phyloP scores from a whole-genome alignment of 176 grass and related monocot genomes.

The Juncus inflexus region DNA sequence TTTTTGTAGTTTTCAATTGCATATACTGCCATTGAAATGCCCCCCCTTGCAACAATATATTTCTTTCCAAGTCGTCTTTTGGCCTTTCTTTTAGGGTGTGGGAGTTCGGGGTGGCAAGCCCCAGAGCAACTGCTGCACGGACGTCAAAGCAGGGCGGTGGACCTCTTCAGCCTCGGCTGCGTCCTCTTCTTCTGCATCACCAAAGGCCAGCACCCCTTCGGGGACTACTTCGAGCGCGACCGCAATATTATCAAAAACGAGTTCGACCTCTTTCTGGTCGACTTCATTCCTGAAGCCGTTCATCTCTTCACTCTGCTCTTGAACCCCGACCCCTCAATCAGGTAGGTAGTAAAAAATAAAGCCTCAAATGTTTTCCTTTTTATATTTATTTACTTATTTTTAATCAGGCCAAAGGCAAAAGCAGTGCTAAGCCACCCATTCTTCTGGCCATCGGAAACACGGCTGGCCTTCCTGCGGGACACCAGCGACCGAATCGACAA shows the following conservation, averaged over 20 bases:
- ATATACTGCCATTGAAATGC: no score
- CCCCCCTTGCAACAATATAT: no score
- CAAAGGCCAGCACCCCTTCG: slow-evolving; percentile 88
- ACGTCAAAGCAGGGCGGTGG: slow-evolving; percentile 80
- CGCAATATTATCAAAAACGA: slow-evolving; percentile 69
- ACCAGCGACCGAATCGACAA: slow-evolving; percentile 85
- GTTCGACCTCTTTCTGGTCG: slow-evolving; percentile 79
- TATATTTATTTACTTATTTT: no score
- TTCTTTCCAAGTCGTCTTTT: no score
- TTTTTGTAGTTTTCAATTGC: no score
- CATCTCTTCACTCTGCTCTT: slow-evolving; percentile 83
- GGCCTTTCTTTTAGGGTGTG: slow-evolving; percentile 37
- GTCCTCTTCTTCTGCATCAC: slow-evolving; percentile 97
- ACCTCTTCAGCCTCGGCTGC: slow-evolving; percentile 94
- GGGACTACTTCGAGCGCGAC: slow-evolving; percentile 88
- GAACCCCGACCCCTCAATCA: slow-evolving; percentile 37
- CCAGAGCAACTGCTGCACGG: slow-evolving; percentile 71
- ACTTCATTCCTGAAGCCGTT: slow-evolving; percentile 91
- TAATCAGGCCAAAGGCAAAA: slow-evolving; percentile 53
- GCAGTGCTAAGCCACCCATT: slow-evolving; percentile 72
- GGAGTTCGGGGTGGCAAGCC: slow-evolving; percentile 98
- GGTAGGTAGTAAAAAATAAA: slow-evolving; percentile 23
- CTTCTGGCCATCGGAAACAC: slow-evolving; percentile 77
- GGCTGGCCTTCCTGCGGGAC: slow-evolving; percentile 80
- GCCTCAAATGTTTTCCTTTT: no score